Base-by-base conservation (phyloP, 1,284 basidiomycete species). In the Pascua guehoae region DNA sequence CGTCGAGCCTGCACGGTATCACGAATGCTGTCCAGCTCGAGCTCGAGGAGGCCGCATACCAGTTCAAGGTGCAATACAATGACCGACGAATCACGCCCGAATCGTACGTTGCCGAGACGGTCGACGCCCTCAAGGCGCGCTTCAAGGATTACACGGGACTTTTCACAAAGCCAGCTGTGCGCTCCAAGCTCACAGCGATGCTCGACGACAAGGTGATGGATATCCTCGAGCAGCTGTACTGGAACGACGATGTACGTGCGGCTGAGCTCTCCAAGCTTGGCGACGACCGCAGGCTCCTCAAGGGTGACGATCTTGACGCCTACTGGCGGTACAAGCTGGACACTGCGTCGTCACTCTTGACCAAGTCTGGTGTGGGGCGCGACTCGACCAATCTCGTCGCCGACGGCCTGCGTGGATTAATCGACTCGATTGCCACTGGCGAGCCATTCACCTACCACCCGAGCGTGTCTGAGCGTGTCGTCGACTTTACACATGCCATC, bases 31-130 rank as follows among this genome's bases (percentile, higher is more conserved):
- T 98, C 5, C 93, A 96, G 69, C 84, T 96, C 40, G 96, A 98
- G 75, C 83, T 98, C 12, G 95, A 98, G 75, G 95, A 98, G 70
- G 88, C 95, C 1, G 87, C 86, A 36, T 99, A 99, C 76, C 94
- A 98, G 76, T 98, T 98, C 85, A 99, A 99, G 78, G 76, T 74
- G 49, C 92, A 98, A 76, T 99, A 98, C 81, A 98, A 99, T 73
- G 96, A 99, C 77, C 86, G 92, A 17, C 84, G 89, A 32, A 90
- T 98, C 65, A 89, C 90, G 0, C 87, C 96, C 12, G 96, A 99
- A 75, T 93, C 90, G 4, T 99, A 99, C 72, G 91, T 98, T 50
- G 94, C 95, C 15, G 96, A 98, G 78, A 93, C 92, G 3, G 88
- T 98, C 78, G 95, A 98, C 70, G 81, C 84, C 9, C 85, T 98